phyloP scores from a whole-genome alignment of 495 filamentous ascomycete species.

The Corynascus novoguineensis region DNA sequence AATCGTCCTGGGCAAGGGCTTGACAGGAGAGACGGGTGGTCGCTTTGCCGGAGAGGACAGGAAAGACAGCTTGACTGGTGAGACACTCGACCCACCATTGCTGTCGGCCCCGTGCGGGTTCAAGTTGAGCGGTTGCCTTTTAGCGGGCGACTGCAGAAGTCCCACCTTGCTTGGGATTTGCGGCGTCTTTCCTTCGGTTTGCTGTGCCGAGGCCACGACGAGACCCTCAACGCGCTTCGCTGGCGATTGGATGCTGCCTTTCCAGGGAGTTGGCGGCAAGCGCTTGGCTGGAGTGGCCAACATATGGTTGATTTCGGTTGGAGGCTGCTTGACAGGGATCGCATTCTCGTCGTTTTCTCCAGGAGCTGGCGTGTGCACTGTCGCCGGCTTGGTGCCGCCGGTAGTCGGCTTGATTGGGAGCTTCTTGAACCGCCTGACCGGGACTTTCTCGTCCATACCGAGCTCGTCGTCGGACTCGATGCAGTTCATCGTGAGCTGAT shows the following conservation, averaged over 20 bases:
- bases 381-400: constrained; percentile 18
- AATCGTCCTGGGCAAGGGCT: constrained; percentile 15
- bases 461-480: constrained; percentile 49
- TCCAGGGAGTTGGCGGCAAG: constrained; percentile 42
- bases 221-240: constrained; percentile 39
- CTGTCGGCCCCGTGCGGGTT: constrained; percentile 18
- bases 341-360: constrained; percentile 16
- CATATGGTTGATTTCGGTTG: constrained; percentile 20
- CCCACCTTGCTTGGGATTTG: constrained; percentile 34
- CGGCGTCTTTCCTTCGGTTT: constrained; percentile 12
- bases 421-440: constrained; percentile 44
- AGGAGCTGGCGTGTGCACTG: neutral
- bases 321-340: constrained; percentile 13
- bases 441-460: constrained; percentile 45
- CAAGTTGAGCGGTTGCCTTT: constrained; percentile 40
- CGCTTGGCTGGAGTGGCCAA: constrained; percentile 47
- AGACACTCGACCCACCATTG: constrained; percentile 1
- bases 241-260: constrained; percentile 44
- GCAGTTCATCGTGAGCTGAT: constrained; percentile 40
- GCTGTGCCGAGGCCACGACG: neutral
- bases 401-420: constrained; percentile 37
- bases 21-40: constrained; percentile 36
- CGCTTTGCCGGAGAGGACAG: constrained; percentile 48
- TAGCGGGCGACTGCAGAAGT: constrained; percentile 46
- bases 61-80: constrained; percentile 39